Base-by-base conservation (phyloP, 164 flowering plant species). In the Liriodendron chinense region DNA sequence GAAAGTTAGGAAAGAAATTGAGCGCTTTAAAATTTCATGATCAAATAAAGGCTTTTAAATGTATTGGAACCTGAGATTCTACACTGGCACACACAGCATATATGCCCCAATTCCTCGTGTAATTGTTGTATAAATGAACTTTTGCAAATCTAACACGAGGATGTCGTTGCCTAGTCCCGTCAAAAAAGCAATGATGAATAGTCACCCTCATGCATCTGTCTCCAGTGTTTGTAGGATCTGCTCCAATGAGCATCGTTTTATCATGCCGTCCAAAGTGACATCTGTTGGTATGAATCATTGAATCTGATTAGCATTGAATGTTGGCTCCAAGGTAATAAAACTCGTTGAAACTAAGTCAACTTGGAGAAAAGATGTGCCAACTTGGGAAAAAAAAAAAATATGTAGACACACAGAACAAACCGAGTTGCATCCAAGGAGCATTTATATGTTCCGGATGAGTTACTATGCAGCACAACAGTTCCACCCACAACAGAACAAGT, bases 81-180 rank as follows among this genome's bases (percentile, higher is more conserved):
- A 94, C 98, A 78, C 98, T 90, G 34, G 93, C 93, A 81, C 98
- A 92, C 63, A 94, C 87, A 79, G 97, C 98, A 84, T 94, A 94
- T 23, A 94, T 88, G 22, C 93, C 92, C 98, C 97, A 94, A 81
- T 86, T 77, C 78, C 93, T 90, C 26, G 94, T 94, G 84, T 91
- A 94, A 68, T 92, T 94, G 74, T 94, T 94, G 78, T 88, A 94
- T 56, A 94, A 71, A 86, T 94, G 98, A 7, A 94, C 96, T 83
- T 87, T 91, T 18, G 81, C 94, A 84, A 83, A 94, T 83, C 97
- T 83, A 74, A 94, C 89, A 77, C 97, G 98, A 78, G 97, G 98
- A 70, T 94, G 98, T 18, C 97, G 75, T 80, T 94, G 97, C 18
- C 92, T 77, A 0, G 95, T 92, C 21, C 94, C 98, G 79, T 94